These are phyloP conservation scores for Ceratobasidium sp. DNA, from an alignment of 1,284 basidiomycete species.

Conservation along the genomic window DNA sequence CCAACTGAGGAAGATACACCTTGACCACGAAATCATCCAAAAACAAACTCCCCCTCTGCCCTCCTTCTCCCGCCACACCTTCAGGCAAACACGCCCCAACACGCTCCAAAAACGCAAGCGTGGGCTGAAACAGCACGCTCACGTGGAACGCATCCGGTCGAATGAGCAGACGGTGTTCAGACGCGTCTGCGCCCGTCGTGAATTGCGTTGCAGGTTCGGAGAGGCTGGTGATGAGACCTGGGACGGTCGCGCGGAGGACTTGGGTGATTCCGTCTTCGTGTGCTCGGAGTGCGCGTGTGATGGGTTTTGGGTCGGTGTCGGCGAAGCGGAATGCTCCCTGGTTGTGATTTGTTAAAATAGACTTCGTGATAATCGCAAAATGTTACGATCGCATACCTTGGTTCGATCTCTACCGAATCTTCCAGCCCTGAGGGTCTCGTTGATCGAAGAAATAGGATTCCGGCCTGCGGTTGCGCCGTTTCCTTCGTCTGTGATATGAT, in stretches of 20 bases:
- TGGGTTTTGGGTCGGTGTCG: conserved; percentile 84
- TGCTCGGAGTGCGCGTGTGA: conserved; percentile 75
- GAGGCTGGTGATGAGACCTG: conserved; percentile 78
- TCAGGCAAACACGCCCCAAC: conserved; percentile 53
- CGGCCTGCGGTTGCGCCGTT: conserved; percentile 80
- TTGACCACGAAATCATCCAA: conserved; percentile 95
- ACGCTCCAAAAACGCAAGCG: conserved; percentile 86
- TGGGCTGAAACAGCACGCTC: conserved; percentile 93
- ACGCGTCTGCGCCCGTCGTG: conserved; percentile 73
- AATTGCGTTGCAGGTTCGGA: conserved; percentile 71
- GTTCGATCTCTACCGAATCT: conserved; percentile 81
- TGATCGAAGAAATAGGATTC: conserved; percentile 93
- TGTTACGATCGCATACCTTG: conserved; percentile 71
- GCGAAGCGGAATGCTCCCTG: conserved; percentile 91
- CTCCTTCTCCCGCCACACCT: conserved; percentile 59
- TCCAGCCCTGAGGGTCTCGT: conserved; percentile 92
- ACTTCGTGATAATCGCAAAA: not conserved
- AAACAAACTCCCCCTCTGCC: conserved; percentile 69
- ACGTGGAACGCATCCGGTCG: conserved; percentile 96
- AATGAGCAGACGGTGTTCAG: conserved; percentile 87
- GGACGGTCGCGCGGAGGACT: conserved; percentile 91
- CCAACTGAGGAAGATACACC: conserved; percentile 94
- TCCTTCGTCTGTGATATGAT: conserved; percentile 93
- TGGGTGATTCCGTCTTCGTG: conserved; percentile 91
- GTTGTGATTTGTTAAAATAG: not conserved